Percentiles rank a stretch among this genome's conserved stretches.
Evolutionary conservation across 78 protist genomes (phyloP).

Genomic region (Paulinella micropora): DNA sequence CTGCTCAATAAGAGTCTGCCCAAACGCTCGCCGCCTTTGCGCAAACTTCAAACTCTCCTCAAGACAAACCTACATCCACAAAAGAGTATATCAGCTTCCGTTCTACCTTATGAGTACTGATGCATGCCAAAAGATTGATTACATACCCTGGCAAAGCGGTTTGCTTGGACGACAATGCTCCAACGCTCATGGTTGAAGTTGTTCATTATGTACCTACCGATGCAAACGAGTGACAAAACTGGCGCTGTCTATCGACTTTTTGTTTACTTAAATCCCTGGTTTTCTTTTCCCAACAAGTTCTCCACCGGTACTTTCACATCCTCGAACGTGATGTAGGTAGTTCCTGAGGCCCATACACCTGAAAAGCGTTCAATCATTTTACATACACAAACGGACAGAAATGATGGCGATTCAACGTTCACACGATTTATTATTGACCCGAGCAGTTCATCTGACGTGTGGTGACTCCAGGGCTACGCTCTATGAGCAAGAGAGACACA

Average conservation of each 20-base stretch:
- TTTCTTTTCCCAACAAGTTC: constrained; percentile 1
- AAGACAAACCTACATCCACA: too few species aligned
- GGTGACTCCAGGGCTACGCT: constrained; percentile 3
- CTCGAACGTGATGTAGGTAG: constrained; percentile 18
- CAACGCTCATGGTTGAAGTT: constrained; percentile 35
- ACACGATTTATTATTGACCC: too few species aligned
- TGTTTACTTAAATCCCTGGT: not conserved
- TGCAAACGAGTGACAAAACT: too few species aligned
- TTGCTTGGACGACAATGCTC: constrained; percentile 8
- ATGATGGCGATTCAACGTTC: too few species aligned
- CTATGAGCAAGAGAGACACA: constrained; percentile 5
- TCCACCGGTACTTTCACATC: constrained; percentile 10
- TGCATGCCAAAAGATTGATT: too few species aligned
- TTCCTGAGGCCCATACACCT: not conserved
- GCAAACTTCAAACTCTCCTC: not conserved
- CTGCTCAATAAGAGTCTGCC: not conserved
- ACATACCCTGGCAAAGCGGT: constrained; percentile 29
- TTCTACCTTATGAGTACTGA: too few species aligned
- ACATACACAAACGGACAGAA: too few species aligned
- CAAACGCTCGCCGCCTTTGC: not conserved
- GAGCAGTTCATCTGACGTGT: not conserved
- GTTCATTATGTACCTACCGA: not conserved
- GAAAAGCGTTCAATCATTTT: too few species aligned
- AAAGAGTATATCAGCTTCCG: too few species aligned
- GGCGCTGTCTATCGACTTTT: too few species aligned